Evolutionary conservation across 768 basidiomycete species (phyloP), one percentile per base, ranked within the genome.

Genomic region (Tubosaeta brunneosetosa): DNA sequence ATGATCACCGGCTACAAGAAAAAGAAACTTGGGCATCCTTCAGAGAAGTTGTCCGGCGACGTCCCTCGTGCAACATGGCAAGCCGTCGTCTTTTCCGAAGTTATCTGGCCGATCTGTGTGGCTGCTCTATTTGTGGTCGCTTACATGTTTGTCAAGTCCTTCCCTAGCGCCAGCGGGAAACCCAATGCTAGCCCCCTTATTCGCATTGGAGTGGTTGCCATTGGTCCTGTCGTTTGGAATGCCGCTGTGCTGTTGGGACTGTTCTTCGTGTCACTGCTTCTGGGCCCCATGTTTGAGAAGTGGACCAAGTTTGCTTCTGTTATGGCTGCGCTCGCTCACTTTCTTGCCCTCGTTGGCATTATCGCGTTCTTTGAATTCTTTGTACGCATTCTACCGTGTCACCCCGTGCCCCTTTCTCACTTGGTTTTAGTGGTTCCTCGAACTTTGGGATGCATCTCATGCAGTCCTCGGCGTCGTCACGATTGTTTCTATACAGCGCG

Each of bases 1-100:
- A 89, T 91, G 83, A 97, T 98, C 60, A 98, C 97, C 16, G 97
- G 97, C 38, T 98, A 93, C 79, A 98, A 98, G 83, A 91, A 97
- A 79, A 99, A 98, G 79, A 88, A 93, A 63, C 82, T 99, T 17
- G 97, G 97, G 4, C 89, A 95, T 63, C 97, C 97, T 7, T 97
- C 94, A 0, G 97, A 99, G 74, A 98, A 98, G 72, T 73, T 98
- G 44, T 94, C 97, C 17, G 85, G 88, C 32, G 97, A 98, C 67
- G 85, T 93, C 27, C 93, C 95, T 19, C 88, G 95, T 56, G 97
- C 94, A 8, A 78, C 80, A 27, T 97, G 92, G 93, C 75, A 76
- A 57, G 76, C 87, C 9, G 90, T 95, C 59, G 74, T 97, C 44
- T 77, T 92, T 58, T 83, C 88, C 6, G 92, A 95, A 69, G 80